A percentile compares a stretch with the other conserved stretches of the same genome.
Evolutionary conservation across 2,329 filamentous ascomycete genomes (phyloP).

Genomic region (Trichoderma koningii): DNA sequence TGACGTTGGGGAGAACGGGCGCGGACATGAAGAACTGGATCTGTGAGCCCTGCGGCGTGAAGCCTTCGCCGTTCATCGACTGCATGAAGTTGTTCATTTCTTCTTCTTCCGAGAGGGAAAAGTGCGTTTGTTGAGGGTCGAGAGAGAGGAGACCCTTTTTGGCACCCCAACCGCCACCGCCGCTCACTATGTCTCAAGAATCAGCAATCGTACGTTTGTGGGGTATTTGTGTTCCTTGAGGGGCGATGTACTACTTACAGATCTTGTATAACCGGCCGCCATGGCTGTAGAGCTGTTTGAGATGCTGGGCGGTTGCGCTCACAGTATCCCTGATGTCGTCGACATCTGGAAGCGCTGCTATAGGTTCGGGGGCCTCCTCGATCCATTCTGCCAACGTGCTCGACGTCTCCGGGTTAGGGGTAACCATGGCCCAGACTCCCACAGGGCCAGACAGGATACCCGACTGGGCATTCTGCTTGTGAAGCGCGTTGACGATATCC

Average conservation of each 20-base stretch:
- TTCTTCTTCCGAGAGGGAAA: conserved; percentile 49
- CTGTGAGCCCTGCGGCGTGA: conserved; percentile 63
- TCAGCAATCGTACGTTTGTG: not conserved
- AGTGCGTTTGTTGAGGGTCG: conserved; percentile 65
- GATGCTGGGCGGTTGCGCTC: conserved; percentile 34
- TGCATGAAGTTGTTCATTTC: conserved; percentile 57
- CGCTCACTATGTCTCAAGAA: conserved; percentile 57
- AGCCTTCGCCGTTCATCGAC: conserved; percentile 50
- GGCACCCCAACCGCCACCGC: conserved; percentile 80
- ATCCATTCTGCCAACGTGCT: conserved; percentile 17
- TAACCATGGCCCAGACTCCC: conserved; percentile 72
- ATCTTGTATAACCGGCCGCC: conserved; percentile 51
- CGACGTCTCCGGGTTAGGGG: conserved; percentile 45
- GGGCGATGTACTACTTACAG: conserved; percentile 32
- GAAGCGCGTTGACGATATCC: conserved; percentile 59
- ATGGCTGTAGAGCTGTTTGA: conserved; percentile 42
- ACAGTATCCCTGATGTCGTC: conserved; percentile 31
- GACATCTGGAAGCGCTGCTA: conserved; percentile 2
- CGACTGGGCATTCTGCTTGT: conserved; percentile 42
- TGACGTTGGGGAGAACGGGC: conserved; percentile 35
- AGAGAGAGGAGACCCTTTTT: conserved; percentile 79
- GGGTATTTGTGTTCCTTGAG: not conserved
- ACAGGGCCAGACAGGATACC: conserved; percentile 49
- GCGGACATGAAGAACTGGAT: conserved; percentile 65
- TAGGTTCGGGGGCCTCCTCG: conserved; percentile 27